Evolutionary conservation across 2,329 filamentous ascomycete species (phyloP), one percentile per base, ranked within the genome.

Genomic region (Paraconiothyrium brasiliense): DNA sequence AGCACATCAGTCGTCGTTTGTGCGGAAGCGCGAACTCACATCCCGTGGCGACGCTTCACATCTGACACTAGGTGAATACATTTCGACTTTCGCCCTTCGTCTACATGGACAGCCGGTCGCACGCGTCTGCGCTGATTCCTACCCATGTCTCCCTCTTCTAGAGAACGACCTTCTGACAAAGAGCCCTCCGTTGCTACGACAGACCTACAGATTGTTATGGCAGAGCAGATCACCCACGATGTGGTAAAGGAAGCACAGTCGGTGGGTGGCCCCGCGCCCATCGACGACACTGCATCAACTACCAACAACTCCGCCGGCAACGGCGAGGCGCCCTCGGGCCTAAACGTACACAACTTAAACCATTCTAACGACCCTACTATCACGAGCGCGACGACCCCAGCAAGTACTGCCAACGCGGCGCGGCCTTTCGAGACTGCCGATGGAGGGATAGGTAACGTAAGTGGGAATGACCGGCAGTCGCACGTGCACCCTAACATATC

Each of bases 181-280:
- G 64, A 54, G 56, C 64, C 62, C 67, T 70, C 66, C 67, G 64
- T 70, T 68, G 67, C 72, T 65, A 39, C 58, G 22, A 67, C 79
- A 85, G 84, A 79, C 78, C 78, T 82, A 79, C 79, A 82, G 79
- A 82, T 86, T 89, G 87, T 89, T 89, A 90, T 90, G 87, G 87
- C 87, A 89, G 87, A 89, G 86, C 85, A 87, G 86, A 86, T 81
- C 78, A 84, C 82, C 85, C 87, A 88, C 82, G 85, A 90, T 90
- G 87, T 89, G 87, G 87, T 89, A 88, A 87, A 87, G 83, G 84
- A 88, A 85, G 84, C 86, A 83, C 83, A 84, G 87, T 89, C 87
- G 87, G 84, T 86, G 82, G 86, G 86, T 84, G 85, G 84, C 78
- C 78, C 80, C 78, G 84, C 84, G 84, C 84, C 86, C 83, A 86